Base-by-base conservation (phyloP, 2,329 filamentous ascomycete genomes). In the Hypoxylon sp. region DNA sequence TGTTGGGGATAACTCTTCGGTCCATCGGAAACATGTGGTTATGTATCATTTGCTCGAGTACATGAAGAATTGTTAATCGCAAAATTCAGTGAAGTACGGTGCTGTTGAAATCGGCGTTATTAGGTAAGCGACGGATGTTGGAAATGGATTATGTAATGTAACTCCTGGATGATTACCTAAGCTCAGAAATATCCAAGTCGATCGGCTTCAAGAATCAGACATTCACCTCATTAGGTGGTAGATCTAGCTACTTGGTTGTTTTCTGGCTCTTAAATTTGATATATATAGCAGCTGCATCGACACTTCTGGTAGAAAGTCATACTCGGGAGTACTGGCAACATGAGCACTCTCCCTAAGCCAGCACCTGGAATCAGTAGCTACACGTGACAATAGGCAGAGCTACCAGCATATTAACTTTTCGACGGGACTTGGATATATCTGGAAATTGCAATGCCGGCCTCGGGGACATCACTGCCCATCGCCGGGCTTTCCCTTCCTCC, bases 401-500 rank as follows among this genome's bases (percentile, higher is more conserved):
- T 1, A n/a, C 25, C 3, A 27, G 25, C 25, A 5, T 27, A 27
- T 27, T 27, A 27, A 4, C 5, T 27, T 27, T 27, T 27, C 25
- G 13, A 37, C 10, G 7, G 1, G 40, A 44, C n/a, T 44, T 20
- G 6, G 2, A 22, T 22, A 7, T 11, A 44, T 4, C 17, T 4
- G 2, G 17, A 8, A 22, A 6, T 10, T 11, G 8, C 11, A 44
- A 11, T 7, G 20, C 14, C 10, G 3, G 40, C 7, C 17, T 7
- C 17, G 20, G 6, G 37, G 6, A 44, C 3, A 33, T 64, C 57
- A 66, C 2, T 57, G 11, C 14, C 27, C 53, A 27, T 63, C 49
- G 5, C 17, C 20, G 49, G 14, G 5, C n/a, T 46, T 57, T 0
- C 58, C 49, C 5, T 61, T 68, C 22, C 71, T 70, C 25, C 63